Base-by-base conservation (phyloP, 2,329 filamentous ascomycete genomes). In the Pleurostoma richardsiae region DNA sequence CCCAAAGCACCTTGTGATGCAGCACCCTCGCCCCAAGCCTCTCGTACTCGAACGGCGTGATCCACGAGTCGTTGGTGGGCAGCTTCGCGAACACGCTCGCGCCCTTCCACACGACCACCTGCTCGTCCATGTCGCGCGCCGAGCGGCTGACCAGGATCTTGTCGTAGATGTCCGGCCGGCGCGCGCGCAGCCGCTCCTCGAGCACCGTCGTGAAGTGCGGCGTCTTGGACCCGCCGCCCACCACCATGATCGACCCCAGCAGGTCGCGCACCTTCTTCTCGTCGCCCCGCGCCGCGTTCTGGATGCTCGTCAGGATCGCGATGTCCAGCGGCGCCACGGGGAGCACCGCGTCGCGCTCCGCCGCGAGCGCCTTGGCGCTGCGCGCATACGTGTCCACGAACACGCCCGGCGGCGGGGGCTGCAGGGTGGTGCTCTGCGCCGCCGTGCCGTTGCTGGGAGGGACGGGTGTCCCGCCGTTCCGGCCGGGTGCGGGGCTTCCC, bases 21-120 rank as follows among this genome's bases (percentile, higher is more conserved):
- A 99, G 70, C 49, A 92, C 78, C 59, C 94, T 80, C 49, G 83
- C 79, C 3, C 91, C 92, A 45, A 96, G 64, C 49, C 89, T 80
- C 70, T 96, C 90, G 67, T 92, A 96, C 73, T 97, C 92, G 58
- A 86, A 76, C 41, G 82, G 80, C 10, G 85, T 86, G 60, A 97
- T 89, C 94, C 94, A 99, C 59, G 87, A 94, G 65, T 99, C 94
- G 68, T 97, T 97, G 11, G 90, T 91, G 41, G 84, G 80, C 56
- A 97, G 71, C 70, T 95, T 90, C 3, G 90, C 91, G 73, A 96
- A 99, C 11, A 99, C 91, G 62, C 90, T 96, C 1, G 89, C 94
- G 4, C 94, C 94, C 76, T 99, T 99, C 94, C 94, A 99, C 6
- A 86, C 85, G 45, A 97, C 87, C n/a, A 97, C 91, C 68, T 96